Base-by-base conservation (phyloP, 225 moss, liverwort and hornwort genomes). In the Thuidium tamariscinum region DNA sequence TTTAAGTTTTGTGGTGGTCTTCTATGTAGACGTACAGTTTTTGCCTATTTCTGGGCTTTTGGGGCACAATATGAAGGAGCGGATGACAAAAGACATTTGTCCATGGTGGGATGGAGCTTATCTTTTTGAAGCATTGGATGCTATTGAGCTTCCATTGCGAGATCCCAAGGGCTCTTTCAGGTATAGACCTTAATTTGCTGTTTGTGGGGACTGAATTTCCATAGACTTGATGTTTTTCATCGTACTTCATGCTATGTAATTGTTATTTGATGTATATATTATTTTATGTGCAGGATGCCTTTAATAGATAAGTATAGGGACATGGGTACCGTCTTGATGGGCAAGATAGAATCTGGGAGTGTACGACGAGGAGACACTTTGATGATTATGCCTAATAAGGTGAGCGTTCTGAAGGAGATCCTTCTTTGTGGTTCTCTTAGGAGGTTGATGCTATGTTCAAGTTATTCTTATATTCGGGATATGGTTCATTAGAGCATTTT, bases 321-420 rank as follows among this genome's bases (percentile, higher is more conserved):
- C 88, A 98, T 98, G 98, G 98, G 98, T 77, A 98, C 98, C 4
- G 98, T 98, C 46, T 94, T 98, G 73, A 98, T 98, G 98, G 98
- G 98, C 61, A 98, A 98, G 89, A 97, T 98, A 85, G 98, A 98
- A 85, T 95, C 97, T 23, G 98, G 98, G 86, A 98, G 98, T 63
- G 96, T 98, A 59, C 95, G 97, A 81, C 91, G 98, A 91, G 98
- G 98, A 79, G 98, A 97, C 82, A 94, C 92, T 54, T 83, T 98
- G 74, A 84, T 98, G 79, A 62, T 98, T 9, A 98, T 98, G 98
- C 98, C 98, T 5, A 98, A 91, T 64, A 91, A 91, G 89, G 91
- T 91, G 83, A 75, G 75, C 42, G 63, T 11, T 44, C 16, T 79
- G 20, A 8, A 42, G 75, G 42, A 34, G 10, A 64, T 56, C 8